Conservation (phyloP, 2,329 filamentous ascomycete species). For the Boeremia exigua region DNA sequence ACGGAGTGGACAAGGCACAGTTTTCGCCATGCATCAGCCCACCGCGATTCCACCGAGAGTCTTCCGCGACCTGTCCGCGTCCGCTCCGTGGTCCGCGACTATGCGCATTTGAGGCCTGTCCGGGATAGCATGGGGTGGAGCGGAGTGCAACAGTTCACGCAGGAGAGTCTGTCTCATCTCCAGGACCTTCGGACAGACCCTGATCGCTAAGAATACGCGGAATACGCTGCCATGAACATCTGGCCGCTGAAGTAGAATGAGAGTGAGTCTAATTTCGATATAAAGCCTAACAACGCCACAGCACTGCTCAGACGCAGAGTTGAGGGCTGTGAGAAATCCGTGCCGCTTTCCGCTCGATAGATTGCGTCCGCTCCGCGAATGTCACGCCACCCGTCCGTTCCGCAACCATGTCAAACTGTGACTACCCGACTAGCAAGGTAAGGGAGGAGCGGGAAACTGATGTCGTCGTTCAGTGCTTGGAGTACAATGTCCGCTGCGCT, state of each 20-base stretch:
- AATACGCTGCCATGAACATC: no score
- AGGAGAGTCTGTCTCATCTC: not conserved
- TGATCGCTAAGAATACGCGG: not conserved
- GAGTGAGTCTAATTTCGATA: not conserved
- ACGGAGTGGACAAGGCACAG: slow-evolving; percentile 1
- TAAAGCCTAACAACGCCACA: not conserved
- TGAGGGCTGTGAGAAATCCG: not conserved
- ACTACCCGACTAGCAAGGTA: not conserved
- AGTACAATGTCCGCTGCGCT: not conserved
- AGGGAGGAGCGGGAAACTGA: not conserved
- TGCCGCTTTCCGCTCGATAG: slow-evolving; percentile 6
- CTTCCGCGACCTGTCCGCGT: not conserved
- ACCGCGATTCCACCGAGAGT: not conserved
- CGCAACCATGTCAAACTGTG: not conserved
- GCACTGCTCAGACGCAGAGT: not conserved
- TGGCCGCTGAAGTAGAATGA: not conserved
- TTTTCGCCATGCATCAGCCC: slow-evolving; percentile 11
- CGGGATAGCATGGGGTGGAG: not conserved
- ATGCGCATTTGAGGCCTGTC: not conserved
- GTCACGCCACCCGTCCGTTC: slow-evolving; percentile 12
- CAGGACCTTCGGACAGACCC: not conserved
- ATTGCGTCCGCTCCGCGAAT: slow-evolving; percentile 9
- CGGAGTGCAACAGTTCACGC: not conserved
- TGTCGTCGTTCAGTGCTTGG: not conserved
- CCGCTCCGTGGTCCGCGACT: not conserved